Base-by-base conservation (phyloP, 306 rosid genomes). In the Gillenia trifoliata region DNA sequence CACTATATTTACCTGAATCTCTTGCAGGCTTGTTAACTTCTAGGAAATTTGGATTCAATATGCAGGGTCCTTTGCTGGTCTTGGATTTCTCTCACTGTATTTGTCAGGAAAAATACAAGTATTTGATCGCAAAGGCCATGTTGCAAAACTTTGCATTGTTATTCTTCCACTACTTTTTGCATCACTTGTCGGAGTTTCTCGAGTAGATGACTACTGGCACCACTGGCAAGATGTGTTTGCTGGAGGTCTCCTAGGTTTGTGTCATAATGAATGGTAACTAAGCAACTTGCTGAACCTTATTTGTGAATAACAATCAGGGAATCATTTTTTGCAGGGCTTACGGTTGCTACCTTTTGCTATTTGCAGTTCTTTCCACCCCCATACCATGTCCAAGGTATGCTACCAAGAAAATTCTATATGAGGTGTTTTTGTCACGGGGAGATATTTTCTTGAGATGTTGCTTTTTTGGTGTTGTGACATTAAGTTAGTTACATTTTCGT, bases 161-260 rank as follows among this genome's bases (percentile, higher is more conserved):
- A 79, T 93, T 64, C 75, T 87, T 22, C 98, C 98, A 40, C 79
- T 93, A 77, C 93, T 93, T n/a, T 5, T 81, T 68, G 98, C 97
- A 36, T 78, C 95, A 36, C 98, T 93, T n/a, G 97, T 93, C 22
- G 98, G 85, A 47, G 54, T 93, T 78, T 93, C 98, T 74, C 85
- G 88, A 68, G 87, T 93, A 40, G 97, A 93, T 77, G 98, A 93
- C 82, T 93, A 93, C 72, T 89, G 98, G 98, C 98, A 93, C 83
- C 98, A 93, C 76, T 93, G 98, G 97, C 84, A 45, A 45, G 52
- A 45, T 15, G 52, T 45, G 17, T 45, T 45, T 15, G 52, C 52
- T 45, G 52, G 52, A 88, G 76, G 92, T 25, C 87, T 93, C 62
- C 61, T 90, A 59, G 98, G 98, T 93, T 61, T 61, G 92, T 81